phyloP scores from a whole-genome alignment of 1,139 yeast species.

The Pichia kudriavzevii region DNA sequence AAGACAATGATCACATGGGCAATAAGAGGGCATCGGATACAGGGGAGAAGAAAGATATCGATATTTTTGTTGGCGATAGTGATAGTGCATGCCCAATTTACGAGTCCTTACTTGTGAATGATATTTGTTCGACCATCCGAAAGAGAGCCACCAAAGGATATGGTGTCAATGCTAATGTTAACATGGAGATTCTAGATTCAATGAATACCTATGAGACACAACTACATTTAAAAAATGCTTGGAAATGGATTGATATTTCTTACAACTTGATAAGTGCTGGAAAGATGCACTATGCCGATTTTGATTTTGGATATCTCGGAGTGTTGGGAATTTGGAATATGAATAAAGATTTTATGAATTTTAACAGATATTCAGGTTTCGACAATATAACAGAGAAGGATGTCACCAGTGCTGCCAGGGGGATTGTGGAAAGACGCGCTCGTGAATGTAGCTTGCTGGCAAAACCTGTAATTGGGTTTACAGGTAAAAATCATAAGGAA shows the following conservation, averaged over 20 bases:
- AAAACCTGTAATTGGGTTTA: conserved; percentile 33
- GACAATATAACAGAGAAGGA: conserved; percentile 36
- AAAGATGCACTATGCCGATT: conserved; percentile 55
- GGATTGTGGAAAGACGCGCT: conserved; percentile 26
- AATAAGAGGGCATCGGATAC: conserved; percentile 5
- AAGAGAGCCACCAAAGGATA: conserved; percentile 68
- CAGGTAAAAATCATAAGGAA: conserved; percentile 44
- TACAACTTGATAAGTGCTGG: conserved; percentile 60
- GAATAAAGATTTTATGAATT: conserved; percentile 50
- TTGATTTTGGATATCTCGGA: conserved; percentile 84
- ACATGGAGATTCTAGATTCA: conserved; percentile 53
- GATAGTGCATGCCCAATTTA: conserved; percentile 13
- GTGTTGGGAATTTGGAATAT: conserved; percentile 90
- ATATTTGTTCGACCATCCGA: conserved; percentile 59
- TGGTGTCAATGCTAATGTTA: conserved; percentile 59
- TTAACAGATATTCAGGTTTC: conserved; percentile 39
- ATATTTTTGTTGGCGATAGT: conserved; percentile 4
- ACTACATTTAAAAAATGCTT: conserved; percentile 60
- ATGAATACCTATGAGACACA: conserved; percentile 49
- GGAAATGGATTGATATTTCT: conserved; percentile 85
- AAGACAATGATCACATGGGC: conserved; percentile 13
- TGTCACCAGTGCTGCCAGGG: conserved; percentile 30
- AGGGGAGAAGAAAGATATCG: conserved; percentile 6
- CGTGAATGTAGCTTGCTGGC: conserved; percentile 23
- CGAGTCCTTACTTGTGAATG: conserved; percentile 40